A percentile compares a stretch with the other conserved stretches of the same genome.
phyloP scores from a whole-genome alignment of 176 grass and related monocot genomes.

The Oropetium thomaeum region DNA sequence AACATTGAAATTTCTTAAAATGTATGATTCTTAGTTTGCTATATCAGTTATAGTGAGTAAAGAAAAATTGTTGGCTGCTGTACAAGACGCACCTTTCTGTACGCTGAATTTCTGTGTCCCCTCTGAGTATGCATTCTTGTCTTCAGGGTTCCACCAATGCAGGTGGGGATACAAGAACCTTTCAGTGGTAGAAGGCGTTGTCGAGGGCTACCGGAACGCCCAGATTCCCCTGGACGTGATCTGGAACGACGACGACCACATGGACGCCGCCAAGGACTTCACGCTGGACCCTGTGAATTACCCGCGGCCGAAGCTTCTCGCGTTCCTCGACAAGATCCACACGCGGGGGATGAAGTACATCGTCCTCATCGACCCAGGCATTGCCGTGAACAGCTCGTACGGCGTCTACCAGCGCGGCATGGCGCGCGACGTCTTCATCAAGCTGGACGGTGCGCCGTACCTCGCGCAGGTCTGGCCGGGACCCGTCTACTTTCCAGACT shows the following conservation, averaged over 20 bases:
- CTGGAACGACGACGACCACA: conserved; percentile 95
- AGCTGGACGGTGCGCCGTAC: conserved; percentile 67
- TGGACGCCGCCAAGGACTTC: conserved; percentile 95
- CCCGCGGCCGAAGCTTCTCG: conserved; percentile 66
- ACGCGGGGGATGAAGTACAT: conserved; percentile 82
- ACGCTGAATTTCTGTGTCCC: background rate
- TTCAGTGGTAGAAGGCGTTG: conserved; percentile 82
- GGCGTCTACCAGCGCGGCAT: conserved; percentile 76
- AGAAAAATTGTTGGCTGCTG: background rate
- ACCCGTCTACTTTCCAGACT: conserved; percentile 93
- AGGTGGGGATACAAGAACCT: conserved; percentile 95
- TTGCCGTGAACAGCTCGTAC: conserved; percentile 72
- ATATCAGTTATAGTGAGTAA: background rate
- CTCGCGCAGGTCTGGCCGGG: conserved; percentile 94
- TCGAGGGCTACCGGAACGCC: conserved; percentile 74
- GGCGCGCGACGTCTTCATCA: conserved; percentile 79
- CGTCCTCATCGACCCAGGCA: conserved; percentile 91
- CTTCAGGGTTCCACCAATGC: conserved; percentile 90
- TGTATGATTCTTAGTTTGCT: background rate
- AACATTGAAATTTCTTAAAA: background rate
- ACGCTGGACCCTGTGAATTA: conserved; percentile 72
- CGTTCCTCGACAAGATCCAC: conserved; percentile 77
- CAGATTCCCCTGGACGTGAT: conserved; percentile 88
- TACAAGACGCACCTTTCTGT: background rate
- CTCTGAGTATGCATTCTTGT: background rate